Evolutionary conservation across 768 basidiomycete genomes (phyloP), one percentile per base, ranked within the genome.

Genomic region (Serpula lacrymans): DNA sequence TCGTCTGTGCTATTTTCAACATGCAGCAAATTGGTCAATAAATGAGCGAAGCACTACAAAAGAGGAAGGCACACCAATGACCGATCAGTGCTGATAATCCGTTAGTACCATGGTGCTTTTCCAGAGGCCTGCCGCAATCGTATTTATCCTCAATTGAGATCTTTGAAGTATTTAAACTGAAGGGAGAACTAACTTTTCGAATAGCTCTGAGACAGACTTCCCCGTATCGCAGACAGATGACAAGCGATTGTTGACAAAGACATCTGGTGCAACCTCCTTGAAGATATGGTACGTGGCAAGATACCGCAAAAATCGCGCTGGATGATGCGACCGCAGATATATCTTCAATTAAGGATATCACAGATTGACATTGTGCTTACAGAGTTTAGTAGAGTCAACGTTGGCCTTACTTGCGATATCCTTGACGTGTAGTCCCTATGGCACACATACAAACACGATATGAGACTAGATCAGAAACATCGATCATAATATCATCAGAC

Each of bases 281-380:
- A 67, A 72, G 41, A 71, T 50, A 42, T 70, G 67, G 35, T 62
- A 54, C 1, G 59, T 63, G 7, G 66, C 66, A 6, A 71, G 60
- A 28, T 58, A 60, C 17, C 70, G 63, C 8, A 72, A 46, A 37
- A 66, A 50, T 9, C 68, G 67, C 16, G 54, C 66, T 70, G 37
- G 11, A 23, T 42, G 21, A 41, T 5, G 26, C 16, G 23, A 16
- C 33, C 20, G 24, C 35, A 26, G 24, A 21, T 24, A 22, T 17
- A 32, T 63, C 28, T 31, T 6, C 13, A 25, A n/a, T n/a, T 14
- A 28, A n/a, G n/a, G n/a, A n/a, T n/a, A n/a, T n/a, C n/a, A n/a
- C n/a, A 34, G 33, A 5, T 11, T 9, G 40, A 6, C n/a, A 7
- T 23, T 9, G 30, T 7, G 52, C 51, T 8, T 43, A 69, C 69